These are phyloP conservation scores for Globisporangium uncinulatum DNA, from an alignment of 352 stramenopile species.

Conservation along the genomic window DNA sequence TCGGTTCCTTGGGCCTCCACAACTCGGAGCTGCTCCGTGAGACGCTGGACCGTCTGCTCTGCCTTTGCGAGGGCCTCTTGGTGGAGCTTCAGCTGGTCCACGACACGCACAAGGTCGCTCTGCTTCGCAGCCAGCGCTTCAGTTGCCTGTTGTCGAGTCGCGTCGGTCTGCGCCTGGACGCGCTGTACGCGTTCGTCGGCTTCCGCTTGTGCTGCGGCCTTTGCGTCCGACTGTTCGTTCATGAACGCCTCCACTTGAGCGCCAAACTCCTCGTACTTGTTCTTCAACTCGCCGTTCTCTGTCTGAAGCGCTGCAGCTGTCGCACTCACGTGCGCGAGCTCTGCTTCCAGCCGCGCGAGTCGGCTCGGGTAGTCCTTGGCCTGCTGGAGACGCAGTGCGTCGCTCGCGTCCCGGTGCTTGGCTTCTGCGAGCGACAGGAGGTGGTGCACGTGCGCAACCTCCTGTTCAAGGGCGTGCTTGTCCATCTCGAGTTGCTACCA, in stretches of 20 bases:
- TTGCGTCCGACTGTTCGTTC: slow-evolving; percentile 57
- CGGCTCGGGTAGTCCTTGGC: slow-evolving; percentile 43
- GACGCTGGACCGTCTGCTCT: slow-evolving; percentile 36
- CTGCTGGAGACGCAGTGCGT: slow-evolving; percentile 35
- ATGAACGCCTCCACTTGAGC: slow-evolving; percentile 69
- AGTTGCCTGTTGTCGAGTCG: slow-evolving; percentile 24
- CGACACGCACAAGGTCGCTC: slow-evolving; percentile 33
- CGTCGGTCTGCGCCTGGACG: slow-evolving; percentile 30
- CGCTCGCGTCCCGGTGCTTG: slow-evolving; percentile 37
- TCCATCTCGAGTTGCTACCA: slow-evolving; percentile 42
- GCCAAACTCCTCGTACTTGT: slow-evolving; percentile 71
- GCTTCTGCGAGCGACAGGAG: slow-evolving; percentile 39
- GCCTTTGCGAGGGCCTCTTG: slow-evolving; percentile 45
- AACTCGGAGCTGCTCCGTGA: slow-evolving; percentile 30
- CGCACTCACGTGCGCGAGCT: slow-evolving; percentile 36
- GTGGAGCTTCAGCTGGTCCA: slow-evolving; percentile 53
- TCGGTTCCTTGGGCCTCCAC: slow-evolving; percentile 34
- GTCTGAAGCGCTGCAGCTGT: slow-evolving; percentile 24
- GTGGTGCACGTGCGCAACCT: slow-evolving; percentile 48
- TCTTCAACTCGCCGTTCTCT: slow-evolving; percentile 50
- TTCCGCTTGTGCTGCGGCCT: slow-evolving; percentile 24
- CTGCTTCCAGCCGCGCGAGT: slow-evolving; percentile 40
- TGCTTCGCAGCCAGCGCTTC: slow-evolving; percentile 53
- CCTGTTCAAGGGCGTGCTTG: slow-evolving; percentile 43
- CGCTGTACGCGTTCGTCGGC: slow-evolving; percentile 30